Conservation (phyloP, 179 eudicot genomes). For the Heliamphora pulchella region DNA sequence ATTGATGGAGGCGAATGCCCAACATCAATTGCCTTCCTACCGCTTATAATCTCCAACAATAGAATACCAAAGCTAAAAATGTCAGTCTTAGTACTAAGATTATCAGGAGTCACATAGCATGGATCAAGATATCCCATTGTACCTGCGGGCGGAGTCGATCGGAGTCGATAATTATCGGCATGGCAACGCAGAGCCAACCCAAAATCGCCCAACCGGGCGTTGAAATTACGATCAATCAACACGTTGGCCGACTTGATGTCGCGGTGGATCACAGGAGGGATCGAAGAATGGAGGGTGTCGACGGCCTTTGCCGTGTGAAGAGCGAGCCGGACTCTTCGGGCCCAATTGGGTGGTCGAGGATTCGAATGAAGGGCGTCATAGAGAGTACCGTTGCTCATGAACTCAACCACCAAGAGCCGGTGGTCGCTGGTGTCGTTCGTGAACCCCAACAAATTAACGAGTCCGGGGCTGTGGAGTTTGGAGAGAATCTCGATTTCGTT, state of each 20-base stretch:
- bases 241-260: conserved; percentile 91
- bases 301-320: conserved; percentile 62
- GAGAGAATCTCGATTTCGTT: conserved; percentile 75
- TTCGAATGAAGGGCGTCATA: conserved; percentile 60
- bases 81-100: conserved; percentile 76
- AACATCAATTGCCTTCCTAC: conserved; percentile 85
- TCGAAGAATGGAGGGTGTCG: conserved; percentile 50
- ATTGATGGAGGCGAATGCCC: conserved; percentile 82
- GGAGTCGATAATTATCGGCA: conserved; percentile 48
- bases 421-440: conserved; percentile 24
- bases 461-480: conserved; percentile 49
- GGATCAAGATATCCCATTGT: conserved; percentile 96
- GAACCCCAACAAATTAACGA: conserved; percentile 75
- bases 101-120: conserved; percentile 79
- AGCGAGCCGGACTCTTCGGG: conserved; percentile 53
- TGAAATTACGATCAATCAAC: conserved; percentile 50
- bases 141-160: conserved; percentile 89
- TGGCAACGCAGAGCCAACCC: conserved; percentile 70
- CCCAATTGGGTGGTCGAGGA: conserved; percentile 61
- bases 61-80: conserved; percentile 89
- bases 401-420: conserved; percentile 74
- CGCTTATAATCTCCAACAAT: conserved; percentile 80
- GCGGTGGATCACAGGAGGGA: conserved; percentile 79
- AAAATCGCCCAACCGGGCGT: conserved; percentile 81
- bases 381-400: conserved; percentile 80